Evolutionary conservation across 2,329 filamentous ascomycete species (phyloP).

Genomic region (Fusarium decemcellulare): DNA sequence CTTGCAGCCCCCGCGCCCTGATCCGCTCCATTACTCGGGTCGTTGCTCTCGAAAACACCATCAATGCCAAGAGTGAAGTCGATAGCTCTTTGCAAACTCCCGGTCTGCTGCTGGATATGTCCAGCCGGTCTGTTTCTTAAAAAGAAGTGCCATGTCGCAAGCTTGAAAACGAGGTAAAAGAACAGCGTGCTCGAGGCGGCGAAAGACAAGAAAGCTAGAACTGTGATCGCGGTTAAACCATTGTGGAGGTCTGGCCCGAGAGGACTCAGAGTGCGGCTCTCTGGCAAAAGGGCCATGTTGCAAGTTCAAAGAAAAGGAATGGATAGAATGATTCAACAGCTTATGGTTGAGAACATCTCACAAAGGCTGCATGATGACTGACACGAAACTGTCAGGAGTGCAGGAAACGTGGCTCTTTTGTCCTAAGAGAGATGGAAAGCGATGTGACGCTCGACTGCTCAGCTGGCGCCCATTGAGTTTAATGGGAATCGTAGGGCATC

Average conservation of each 20-base stretch:
- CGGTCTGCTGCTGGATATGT: slow-evolving; percentile 18
- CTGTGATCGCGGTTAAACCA: slow-evolving; percentile 50
- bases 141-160: slow-evolving; percentile 48
- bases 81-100: slow-evolving; percentile 40
- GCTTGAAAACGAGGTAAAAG: slow-evolving; percentile 50
- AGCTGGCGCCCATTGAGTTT: slow-evolving; percentile 3
- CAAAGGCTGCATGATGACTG: not conserved
- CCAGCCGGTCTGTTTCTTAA: slow-evolving; percentile 27
- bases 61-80: slow-evolving; percentile 56
- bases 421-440: not conserved
- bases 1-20: not conserved
- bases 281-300: slow-evolving; percentile 43
- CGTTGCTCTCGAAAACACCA: slow-evolving; percentile 47
- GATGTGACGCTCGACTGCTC: not conserved
- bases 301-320: not conserved
- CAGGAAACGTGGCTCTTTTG: not conserved
- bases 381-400: not conserved
- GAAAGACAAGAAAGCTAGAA: slow-evolving; percentile 51
- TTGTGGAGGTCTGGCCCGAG: slow-evolving; percentile 37
- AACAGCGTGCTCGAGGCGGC: slow-evolving; percentile 47
- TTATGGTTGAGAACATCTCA: not conserved
- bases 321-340: not conserved
- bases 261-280: slow-evolving; percentile 45
- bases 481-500: not conserved
- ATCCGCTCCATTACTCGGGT: not conserved